Evolutionary conservation across 2,329 filamentous ascomycete genomes (phyloP), one percentile per base, ranked within the genome.

Genomic region (Teratosphaeria destructans): DNA sequence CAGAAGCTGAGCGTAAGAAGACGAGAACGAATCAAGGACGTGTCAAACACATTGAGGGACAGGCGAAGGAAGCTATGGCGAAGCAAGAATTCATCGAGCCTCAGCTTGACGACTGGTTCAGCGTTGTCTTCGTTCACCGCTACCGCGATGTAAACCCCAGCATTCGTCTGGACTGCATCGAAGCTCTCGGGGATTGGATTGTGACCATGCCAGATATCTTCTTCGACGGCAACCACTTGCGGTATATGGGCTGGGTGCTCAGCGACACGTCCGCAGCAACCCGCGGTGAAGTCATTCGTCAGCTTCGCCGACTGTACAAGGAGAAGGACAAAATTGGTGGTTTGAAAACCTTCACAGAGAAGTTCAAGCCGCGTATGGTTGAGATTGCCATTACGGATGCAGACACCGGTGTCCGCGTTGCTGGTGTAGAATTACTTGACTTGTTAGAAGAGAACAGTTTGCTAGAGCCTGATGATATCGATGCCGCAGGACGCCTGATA

Each of bases 221-320:
- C 75, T 90, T 96, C 73, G 89, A 96, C 65, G 90, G 90, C 1
- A 82, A 87, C 66, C 96, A 96, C 74, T 78, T 99, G 56, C 86
- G 94, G 62, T 99, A 99, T 69, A 80, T 99, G 5, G 94, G 94
- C 57, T 99, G 94, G 94, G 86, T 96, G 70, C 80, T 99, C 34
- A 96, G 92, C 4, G 94, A 99, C 71, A 82, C 85, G 3, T 81
- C 86, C 61, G 80, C 86, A 0, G 77, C 85, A 8, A 92, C 90
- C 26, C 84, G 94, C 58, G 82, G 87, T n/a, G 91, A 96, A 72
- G 90, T 95, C 2, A 76, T 99, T 52, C 89, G 86, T 68, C 91
- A 97, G 72, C 79, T 99, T 14, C 81, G 84, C 26, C 85, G 83
- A 60, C 81, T 99, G 5, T 93, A 95, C 75, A 87, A 85, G 68